phyloP scores from a whole-genome alignment of 495 filamentous ascomycete species.

The Aspergillus homomorphus region DNA sequence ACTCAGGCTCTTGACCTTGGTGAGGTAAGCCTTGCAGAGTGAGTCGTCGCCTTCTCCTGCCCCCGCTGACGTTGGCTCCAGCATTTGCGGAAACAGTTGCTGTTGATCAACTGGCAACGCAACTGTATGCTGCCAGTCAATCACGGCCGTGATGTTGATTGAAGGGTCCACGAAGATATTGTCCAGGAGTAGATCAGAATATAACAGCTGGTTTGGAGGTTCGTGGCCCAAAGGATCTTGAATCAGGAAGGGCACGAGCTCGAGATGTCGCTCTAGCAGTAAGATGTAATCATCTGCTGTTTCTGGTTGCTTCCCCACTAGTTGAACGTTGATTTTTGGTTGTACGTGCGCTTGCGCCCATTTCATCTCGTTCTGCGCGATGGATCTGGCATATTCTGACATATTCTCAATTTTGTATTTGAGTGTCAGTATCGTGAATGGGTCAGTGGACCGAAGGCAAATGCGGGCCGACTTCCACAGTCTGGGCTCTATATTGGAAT shows the following conservation, averaged over 20 bases:
- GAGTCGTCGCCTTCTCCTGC: slow-evolving; percentile 1
- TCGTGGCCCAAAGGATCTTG: not conserved
- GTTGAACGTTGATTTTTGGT: slow-evolving; percentile 26
- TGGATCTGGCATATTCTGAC: slow-evolving; percentile 19
- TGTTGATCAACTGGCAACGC: slow-evolving; percentile 5
- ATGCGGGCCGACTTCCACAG: no score
- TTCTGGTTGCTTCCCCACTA: slow-evolving; percentile 18
- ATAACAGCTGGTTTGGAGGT: slow-evolving; percentile 22
- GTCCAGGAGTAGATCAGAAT: slow-evolving; percentile 33
- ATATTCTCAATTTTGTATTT: not conserved
- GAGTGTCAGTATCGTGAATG: not conserved
- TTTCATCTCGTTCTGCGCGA: slow-evolving; percentile 30
- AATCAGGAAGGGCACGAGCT: slow-evolving; percentile 8
- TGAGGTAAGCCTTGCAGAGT: no score
- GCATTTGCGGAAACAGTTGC: slow-evolving; percentile 5
- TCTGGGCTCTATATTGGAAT: no score
- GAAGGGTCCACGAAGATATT: slow-evolving; percentile 34
- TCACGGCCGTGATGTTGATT: slow-evolving; percentile 28
- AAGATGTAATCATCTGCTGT: slow-evolving; percentile 17
- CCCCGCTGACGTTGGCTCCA: slow-evolving; percentile 4
- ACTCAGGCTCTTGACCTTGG: no score
- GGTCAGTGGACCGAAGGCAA: no score
- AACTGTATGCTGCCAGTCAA: slow-evolving; percentile 29
- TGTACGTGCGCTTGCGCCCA: slow-evolving; percentile 21
- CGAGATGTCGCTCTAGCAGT: slow-evolving; percentile 12